Percentiles rank a stretch among this genome's conserved stretches.
Conservation (phyloP, 2,329 filamentous ascomycete species). For the Tolypocladium tundrense region DNA sequence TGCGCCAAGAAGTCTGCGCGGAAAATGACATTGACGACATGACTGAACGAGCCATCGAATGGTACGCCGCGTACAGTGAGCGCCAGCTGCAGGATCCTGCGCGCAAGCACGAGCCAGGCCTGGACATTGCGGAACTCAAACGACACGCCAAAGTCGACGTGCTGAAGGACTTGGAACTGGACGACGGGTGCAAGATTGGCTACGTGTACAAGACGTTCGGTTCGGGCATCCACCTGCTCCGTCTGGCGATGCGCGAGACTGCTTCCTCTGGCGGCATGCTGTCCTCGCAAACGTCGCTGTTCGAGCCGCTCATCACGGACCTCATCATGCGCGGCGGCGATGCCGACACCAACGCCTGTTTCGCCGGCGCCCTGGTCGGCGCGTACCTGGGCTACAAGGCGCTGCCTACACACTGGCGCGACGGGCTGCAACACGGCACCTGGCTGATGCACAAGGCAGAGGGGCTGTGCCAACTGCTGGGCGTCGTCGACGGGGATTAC, state of each 20-base stretch:
- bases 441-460: conserved; percentile 35
- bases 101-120: conserved; percentile 16
- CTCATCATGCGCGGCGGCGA: conserved; percentile 42
- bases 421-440: conserved; percentile 31
- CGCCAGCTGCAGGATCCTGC: conserved; percentile 12
- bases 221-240: conserved; percentile 31
- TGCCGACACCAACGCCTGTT: conserved; percentile 44
- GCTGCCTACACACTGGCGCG: conserved; percentile 37
- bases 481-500: conserved; percentile 23
- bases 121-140: conserved; percentile 30
- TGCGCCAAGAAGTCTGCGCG: conserved; percentile 30
- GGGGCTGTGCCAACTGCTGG: conserved; percentile 26
- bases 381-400: conserved; percentile 34
- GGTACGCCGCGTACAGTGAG: conserved; percentile 20
- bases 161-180: conserved; percentile 31
- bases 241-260: conserved; percentile 29
- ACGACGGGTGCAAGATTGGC: conserved; percentile 34
- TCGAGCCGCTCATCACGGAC: conserved; percentile 36
- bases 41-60: conserved; percentile 27
- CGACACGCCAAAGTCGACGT: conserved; percentile 25
- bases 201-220: conserved; percentile 46
- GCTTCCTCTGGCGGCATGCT: conserved; percentile 7
- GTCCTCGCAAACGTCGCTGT: conserved; percentile 16
- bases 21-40: conserved; percentile 30
- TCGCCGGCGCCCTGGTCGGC: conserved; percentile 39